Evolutionary conservation across 257 asterid genomes (phyloP), one percentile per base, ranked within the genome.

Genomic region (Cinchona pubescens): DNA sequence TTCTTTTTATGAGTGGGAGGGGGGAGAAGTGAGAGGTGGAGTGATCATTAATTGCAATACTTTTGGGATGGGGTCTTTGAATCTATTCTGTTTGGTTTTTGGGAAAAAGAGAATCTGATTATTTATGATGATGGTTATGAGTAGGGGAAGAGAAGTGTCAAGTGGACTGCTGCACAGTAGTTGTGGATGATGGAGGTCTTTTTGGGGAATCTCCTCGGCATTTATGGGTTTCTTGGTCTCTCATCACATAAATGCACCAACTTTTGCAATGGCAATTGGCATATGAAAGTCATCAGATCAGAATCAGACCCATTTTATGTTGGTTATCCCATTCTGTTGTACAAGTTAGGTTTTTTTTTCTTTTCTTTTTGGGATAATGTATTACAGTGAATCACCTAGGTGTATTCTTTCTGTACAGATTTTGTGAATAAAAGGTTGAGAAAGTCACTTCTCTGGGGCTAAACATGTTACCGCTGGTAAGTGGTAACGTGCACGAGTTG

Each of bases 21-120:
- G n/a, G n/a, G n/a, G n/a, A n/a, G n/a, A n/a, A n/a, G n/a, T n/a
- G n/a, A n/a, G n/a, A n/a, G n/a, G 34, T 6, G 58, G 29, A 18
- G 58, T 27, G 55, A 75, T 76, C 69, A 76, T 76, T 76, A 56
- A 76, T 76, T 67, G 79, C 79, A 23, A 35, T 42, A 7, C 73
- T 51, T 60, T 59, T 43, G 4, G 19, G 30, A 35, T 35, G 30
- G 67, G 46, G 25, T 42, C 37, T 40, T 51, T 38, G 63, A 58
- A 58, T 25, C 73, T 14, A 16, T 18, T 12, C 48, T 29, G 42
- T 59, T 27, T 43, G 69, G 69, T 35, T 42, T 73, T 19, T 29
- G 69, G 68, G 65, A 43, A 19, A 55, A 38, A 27, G 48, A 18
- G 61, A 73, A 59, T 59, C 68, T 40, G 76, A 61, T 59, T 10